phyloP scores from a whole-genome alignment of 2,329 filamentous ascomycete species.

The Knoxdaviesia proteae region DNA sequence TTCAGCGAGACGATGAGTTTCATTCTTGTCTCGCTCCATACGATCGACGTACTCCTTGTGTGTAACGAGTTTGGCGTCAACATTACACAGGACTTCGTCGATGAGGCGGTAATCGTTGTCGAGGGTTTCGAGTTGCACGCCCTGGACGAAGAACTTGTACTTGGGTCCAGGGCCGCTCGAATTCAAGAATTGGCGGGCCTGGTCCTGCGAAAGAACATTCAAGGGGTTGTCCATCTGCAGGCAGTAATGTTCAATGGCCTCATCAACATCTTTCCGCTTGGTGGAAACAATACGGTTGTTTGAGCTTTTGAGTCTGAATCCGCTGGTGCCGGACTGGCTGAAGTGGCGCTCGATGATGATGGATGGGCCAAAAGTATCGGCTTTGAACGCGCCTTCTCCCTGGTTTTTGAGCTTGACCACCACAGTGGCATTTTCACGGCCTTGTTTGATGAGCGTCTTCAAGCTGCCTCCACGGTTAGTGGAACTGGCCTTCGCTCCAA shows the following conservation, averaged over 20 bases:
- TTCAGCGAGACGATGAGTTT: constrained; percentile 43
- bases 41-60: constrained; percentile 41
- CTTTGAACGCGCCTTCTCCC: constrained; percentile 66
- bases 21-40: constrained; percentile 35
- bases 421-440: constrained; percentile 54
- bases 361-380: constrained; percentile 59
- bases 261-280: constrained; percentile 72
- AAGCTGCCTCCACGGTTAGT: constrained; percentile 84
- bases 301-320: constrained; percentile 66
- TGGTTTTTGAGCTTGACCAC: constrained; percentile 80
- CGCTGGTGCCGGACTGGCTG: constrained; percentile 48
- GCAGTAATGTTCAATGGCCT: constrained; percentile 82
- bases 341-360: constrained; percentile 90
- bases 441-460: constrained; percentile 81
- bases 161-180: constrained; percentile 65
- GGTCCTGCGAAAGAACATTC: constrained; percentile 88
- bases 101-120: constrained; percentile 81
- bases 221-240: constrained; percentile 93
- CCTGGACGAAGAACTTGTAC: constrained; percentile 91
- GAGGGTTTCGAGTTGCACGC: constrained; percentile 79
- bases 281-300: constrained; percentile 52
- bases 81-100: constrained; percentile 56
- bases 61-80: constrained; percentile 38
- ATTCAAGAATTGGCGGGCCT: constrained; percentile 82
- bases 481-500: constrained; percentile 83